Evolutionary conservation across 805 yeast genomes (phyloP).

Genomic region (Kuraishia borneana): DNA sequence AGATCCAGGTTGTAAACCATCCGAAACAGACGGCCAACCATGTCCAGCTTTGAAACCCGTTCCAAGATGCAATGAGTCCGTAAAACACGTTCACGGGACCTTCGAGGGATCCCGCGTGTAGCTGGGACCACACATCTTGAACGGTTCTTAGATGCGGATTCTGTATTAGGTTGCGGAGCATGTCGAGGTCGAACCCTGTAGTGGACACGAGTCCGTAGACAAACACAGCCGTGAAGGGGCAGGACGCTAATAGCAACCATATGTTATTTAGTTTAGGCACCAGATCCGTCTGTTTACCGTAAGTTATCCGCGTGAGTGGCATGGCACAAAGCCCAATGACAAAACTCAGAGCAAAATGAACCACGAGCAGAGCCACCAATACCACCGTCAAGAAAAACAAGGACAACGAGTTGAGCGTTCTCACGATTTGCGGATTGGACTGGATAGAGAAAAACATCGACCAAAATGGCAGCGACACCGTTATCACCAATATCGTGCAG

Average conservation of each 20-base stretch:
- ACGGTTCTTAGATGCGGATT: conserved; percentile 10
- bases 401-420: conserved; percentile 14
- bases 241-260: conserved; percentile 16
- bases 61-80: conserved; percentile 54
- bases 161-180: conserved; percentile 18
- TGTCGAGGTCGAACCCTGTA: conserved; percentile 15
- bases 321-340: conserved; percentile 55
- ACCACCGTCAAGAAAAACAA: conserved; percentile 56
- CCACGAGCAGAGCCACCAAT: conserved; percentile 61
- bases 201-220: conserved; percentile 14
- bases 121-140: conserved; percentile 9
- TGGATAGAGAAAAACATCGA: not conserved
- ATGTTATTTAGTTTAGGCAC: conserved; percentile 8
- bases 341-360: conserved; percentile 78
- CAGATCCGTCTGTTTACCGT: conserved; percentile 8
- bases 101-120: conserved; percentile 9
- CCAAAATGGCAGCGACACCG: too few relatives aligned
- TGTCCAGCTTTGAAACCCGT: conserved; percentile 70
- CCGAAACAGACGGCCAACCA: conserved; percentile 66
- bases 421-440: conserved; percentile 9
- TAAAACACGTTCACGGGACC: conserved; percentile 30
- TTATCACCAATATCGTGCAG: conserved; percentile 7
- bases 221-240: conserved; percentile 18
- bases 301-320: conserved; percentile 62
- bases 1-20: conserved; percentile 79